phyloP scores from a whole-genome alignment of 768 basidiomycete species.

The Suillus americanus region DNA sequence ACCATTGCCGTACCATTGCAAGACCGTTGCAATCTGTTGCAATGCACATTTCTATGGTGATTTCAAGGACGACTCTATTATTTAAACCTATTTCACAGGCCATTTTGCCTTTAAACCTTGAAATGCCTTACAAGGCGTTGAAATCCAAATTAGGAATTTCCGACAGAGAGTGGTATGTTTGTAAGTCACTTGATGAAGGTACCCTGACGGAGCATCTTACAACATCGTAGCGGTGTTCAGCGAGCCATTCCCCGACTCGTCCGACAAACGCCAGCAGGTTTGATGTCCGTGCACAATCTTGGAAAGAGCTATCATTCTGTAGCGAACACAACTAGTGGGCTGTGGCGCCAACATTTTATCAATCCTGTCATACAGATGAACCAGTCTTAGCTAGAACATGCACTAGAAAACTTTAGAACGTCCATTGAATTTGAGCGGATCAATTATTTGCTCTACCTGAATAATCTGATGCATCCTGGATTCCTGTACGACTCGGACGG shows the following conservation, averaged over 20 bases:
- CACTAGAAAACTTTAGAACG: background rate
- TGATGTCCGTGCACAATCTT: background rate
- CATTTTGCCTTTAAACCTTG: no score
- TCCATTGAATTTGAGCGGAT: background rate
- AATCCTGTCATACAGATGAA: background rate
- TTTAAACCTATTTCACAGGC: no score
- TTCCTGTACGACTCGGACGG: no score
- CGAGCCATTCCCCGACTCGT: background rate
- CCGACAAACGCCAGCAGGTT: background rate
- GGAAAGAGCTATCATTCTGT: background rate
- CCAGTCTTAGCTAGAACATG: background rate
- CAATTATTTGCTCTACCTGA: background rate
- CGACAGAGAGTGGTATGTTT: background rate
- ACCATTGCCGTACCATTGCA: no score
- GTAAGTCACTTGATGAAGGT: background rate
- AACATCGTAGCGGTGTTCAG: background rate
- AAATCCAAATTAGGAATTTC: no score
- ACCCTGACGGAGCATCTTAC: background rate
- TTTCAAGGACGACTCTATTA: no score
- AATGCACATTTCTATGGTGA: no score
- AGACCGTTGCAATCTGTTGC: no score
- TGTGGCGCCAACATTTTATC: background rate
- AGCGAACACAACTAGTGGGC: background rate
- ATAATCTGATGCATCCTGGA: no score
- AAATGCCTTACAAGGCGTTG: no score